phyloP scores from a whole-genome alignment of 176 grass and related monocot species.

The Typha latifolia region DNA sequence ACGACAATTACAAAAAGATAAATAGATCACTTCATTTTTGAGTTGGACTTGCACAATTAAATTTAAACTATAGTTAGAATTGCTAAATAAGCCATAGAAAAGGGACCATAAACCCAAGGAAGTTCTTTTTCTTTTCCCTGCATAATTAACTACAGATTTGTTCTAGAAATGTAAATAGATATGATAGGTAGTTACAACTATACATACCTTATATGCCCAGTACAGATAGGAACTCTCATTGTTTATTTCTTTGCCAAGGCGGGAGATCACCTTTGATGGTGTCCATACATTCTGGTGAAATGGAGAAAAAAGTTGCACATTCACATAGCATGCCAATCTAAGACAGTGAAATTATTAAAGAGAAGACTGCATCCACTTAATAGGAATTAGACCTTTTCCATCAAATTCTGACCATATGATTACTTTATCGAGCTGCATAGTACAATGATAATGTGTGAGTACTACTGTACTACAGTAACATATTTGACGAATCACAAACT shows the following conservation, averaged over 20 bases:
- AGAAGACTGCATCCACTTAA: neutral
- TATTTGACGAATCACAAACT: too few relatives aligned
- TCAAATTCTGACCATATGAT: neutral
- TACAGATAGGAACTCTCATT: slow-evolving; percentile 75
- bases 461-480: too few relatives aligned
- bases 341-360: neutral
- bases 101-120: neutral
- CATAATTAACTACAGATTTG: neutral
- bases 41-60: too few relatives aligned
- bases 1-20: too few relatives aligned
- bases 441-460: too few relatives aligned
- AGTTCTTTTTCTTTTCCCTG: neutral
- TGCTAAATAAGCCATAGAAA: neutral
- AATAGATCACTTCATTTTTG: too few relatives aligned
- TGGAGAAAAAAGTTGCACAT: neutral
- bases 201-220: slow-evolving; percentile 81
- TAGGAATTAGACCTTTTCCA: neutral
- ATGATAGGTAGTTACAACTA: neutral
- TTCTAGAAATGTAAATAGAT: neutral
- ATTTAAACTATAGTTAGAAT: too few relatives aligned
- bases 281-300: slow-evolving; percentile 67
- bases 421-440: too few relatives aligned
- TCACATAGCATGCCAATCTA: slow-evolving; percentile 1
- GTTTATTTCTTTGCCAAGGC: slow-evolving; percentile 94
- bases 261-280: slow-evolving; percentile 83